Base-by-base conservation (phyloP, 2,329 filamentous ascomycete genomes). In the Nemania diffusa region DNA sequence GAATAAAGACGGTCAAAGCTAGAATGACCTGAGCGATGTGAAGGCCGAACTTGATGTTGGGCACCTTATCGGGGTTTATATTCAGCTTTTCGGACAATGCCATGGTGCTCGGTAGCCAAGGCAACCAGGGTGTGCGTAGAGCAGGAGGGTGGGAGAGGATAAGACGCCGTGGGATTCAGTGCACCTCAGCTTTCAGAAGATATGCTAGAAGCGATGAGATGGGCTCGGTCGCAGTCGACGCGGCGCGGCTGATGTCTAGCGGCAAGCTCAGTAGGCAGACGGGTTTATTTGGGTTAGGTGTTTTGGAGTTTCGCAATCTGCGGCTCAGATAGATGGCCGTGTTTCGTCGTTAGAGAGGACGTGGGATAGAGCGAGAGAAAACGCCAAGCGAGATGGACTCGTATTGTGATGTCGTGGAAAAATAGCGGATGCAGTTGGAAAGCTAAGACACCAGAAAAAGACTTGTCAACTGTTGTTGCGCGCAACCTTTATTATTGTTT, bases 21-120 rank as follows among this genome's bases (percentile, higher is more conserved):
- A 88, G 73, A 53, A 87, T 70, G 65, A 85, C 82, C 79, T 91
- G 88, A 64, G 80, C 76, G 58, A 81, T 78, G 78, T 91, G 89
- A 48, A 89, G 76, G 61, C 81, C 83, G 65, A 90, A 78, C 79
- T 91, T 91, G 78, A 84, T 77, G 68, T 78, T 78, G 61, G 87
- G 87, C 48, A 89, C 80, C 71, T 82, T 79, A 73, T 87, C 84
- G 44, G 86, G 81, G 74, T 88, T 81, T 75, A 86, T 79, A 70
- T 88, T 84, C 73, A 87, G 71, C 57, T 80, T 81, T 69, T 82
- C 80, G 73, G 81, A 80, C 79, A 85, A 68, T n/a, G 72, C 71
- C 75, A 76, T 77, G 48, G 68, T 51, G 52, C 59, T 40, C 15
- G 20, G 46, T 42, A 11, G 51, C 48, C 57, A 26, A 24, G n/a